Evolutionary conservation across 176 grass and related monocot genomes (phyloP), one percentile per base, ranked within the genome.

Genomic region (Typha latifolia): DNA sequence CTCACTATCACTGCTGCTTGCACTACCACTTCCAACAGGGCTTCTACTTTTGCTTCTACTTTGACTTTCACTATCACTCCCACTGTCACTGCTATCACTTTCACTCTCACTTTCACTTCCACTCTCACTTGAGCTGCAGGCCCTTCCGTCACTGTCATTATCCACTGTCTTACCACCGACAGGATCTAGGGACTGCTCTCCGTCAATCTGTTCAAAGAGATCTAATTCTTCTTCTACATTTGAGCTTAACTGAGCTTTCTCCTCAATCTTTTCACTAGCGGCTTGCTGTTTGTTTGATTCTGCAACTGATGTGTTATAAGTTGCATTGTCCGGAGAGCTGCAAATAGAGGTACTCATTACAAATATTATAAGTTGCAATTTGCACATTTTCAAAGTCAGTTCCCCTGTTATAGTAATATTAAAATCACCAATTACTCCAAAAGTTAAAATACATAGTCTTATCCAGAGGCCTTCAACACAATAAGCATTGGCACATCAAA

Each of bases 1-100:
- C 43, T 94, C 95, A 73, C 95, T 99, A 59, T 94, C 84, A 16
- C 83, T 93, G 77, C 86, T 99, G 81, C 95, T 99, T 51, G 75
- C 78, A 22, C 85, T 91, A 47, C 75, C 76, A 74, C 75, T 90
- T 14, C 82, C 85, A 47, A 55, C 80, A 77, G 69, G 77, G 78
- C 82, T 85, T 82, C 51, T 86, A 62, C 62, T 64, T 71, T 79
- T 72, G 55, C n/a, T 67, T 57, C 76, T 78, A 52, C 86, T 95
- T 84, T 82, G 84, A 63, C 87, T 96, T 68, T 84, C 80, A 78
- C 87, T 96, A 49, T 81, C 87, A 71, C 94, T 99, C 66, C 79
- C 81, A 78, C 89, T 99, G 62, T 72, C 89, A 85, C 89, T 93
- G 71, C 89, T 90, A 31, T 90, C 89, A 51, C 94, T 99, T 14